Evolutionary conservation across 495 filamentous ascomycete species (phyloP).

Genomic region (Lineolata rhizophorae): DNA sequence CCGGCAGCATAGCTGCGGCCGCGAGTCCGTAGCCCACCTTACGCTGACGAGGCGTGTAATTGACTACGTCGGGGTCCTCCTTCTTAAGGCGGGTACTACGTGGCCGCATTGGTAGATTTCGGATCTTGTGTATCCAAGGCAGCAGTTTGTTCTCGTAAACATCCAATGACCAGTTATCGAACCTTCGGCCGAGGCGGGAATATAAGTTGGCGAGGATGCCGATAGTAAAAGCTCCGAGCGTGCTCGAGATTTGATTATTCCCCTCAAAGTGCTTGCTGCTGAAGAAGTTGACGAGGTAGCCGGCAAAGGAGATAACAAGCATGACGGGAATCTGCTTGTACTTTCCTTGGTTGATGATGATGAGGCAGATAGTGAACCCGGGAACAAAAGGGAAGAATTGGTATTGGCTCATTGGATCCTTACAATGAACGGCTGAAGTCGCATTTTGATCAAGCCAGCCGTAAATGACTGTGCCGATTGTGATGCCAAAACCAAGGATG

Average conservation of each 20-base stretch:
- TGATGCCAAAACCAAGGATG: slow-evolving; percentile 93
- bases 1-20: slow-evolving; percentile 72
- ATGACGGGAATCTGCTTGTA: slow-evolving; percentile 78
- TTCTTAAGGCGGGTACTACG: background rate
- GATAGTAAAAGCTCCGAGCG: slow-evolving; percentile 67
- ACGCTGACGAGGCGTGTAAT: slow-evolving; percentile 4
- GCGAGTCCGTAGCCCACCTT: slow-evolving; percentile 53
- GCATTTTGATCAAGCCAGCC: slow-evolving; percentile 61
- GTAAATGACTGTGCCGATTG: slow-evolving; percentile 77
- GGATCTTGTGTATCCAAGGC: background rate
- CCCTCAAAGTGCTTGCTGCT: slow-evolving; percentile 44
- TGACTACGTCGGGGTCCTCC: background rate
- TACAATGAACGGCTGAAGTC: slow-evolving; percentile 51
- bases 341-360: slow-evolving; percentile 73
- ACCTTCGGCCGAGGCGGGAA: slow-evolving; percentile 36
- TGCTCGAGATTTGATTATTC: slow-evolving; percentile 66
- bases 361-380: slow-evolving; percentile 60
- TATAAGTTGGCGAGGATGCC: slow-evolving; percentile 78
- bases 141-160: background rate
- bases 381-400: slow-evolving; percentile 57
- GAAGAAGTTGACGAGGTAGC: slow-evolving; percentile 79
- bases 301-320: slow-evolving; percentile 59
- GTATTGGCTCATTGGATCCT: slow-evolving; percentile 33
- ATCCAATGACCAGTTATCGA: slow-evolving; percentile 17
- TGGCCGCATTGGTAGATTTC: background rate